Base-by-base conservation (phyloP, 805 yeast species). In the Wickerhamiella domercqiae region DNA sequence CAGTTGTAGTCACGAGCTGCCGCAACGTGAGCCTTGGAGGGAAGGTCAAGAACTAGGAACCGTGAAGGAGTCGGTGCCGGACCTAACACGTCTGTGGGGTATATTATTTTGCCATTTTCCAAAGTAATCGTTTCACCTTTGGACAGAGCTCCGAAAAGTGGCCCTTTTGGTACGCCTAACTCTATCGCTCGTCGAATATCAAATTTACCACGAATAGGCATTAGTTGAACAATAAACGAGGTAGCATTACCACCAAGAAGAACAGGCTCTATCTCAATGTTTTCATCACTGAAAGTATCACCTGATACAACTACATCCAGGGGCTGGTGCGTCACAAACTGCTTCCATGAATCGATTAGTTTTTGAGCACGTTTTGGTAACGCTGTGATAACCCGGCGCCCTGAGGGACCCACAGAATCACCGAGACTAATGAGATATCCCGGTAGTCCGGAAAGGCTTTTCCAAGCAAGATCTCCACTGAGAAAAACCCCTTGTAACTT, bases 371-470 rank as follows among this genome's bases (percentile, higher is more conserved):
- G 51, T 2, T 61, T 52, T 32, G 58, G 61, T n/a, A 75, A 70
- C 35, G 73, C 67, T 16, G 41, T 18, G 19, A 44, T 45, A 7
- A 48, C 31, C n/a, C 18, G 36, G n/a, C 43, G 17, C 21, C 47
- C 34, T 38, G 34, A 2, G 83, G 84, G 47, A 2, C 35, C 32
- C 13, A 44, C 48, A 3, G 40, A 30, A 7, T 82, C 95, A 39
- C 81, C 74, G 11, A 79, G 64, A 0, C 96, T 82, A 36, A 87
- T 60, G 35, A 87, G 70, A 49, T 82, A 60, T 0, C 98, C 98
- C 0, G 97, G 96, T 5, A 87, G 56, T 0, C 98, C 98, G n/a
- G 93, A 82, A 2, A 83, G 60, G n/a, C 76, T 66, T 4, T 67
- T 55, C 95, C 95, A 87, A 38, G 68, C 57, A 7, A 80, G 43